Conservation (phyloP, 139 green algal species). For the Tetradesmus obliquus region DNA sequence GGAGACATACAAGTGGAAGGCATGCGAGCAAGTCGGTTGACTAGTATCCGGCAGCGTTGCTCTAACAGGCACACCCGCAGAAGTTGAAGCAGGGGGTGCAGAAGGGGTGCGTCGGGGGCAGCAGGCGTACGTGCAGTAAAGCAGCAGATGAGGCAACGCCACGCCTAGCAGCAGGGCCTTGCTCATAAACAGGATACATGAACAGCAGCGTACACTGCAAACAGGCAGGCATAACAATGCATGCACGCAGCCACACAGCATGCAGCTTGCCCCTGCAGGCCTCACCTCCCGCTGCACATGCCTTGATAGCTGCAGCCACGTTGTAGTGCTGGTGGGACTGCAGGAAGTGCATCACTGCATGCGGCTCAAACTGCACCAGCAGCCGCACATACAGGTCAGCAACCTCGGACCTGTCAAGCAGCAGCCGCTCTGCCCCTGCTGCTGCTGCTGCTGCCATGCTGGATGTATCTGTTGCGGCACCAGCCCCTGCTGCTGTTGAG, state of each 20-base stretch:
- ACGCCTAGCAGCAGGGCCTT: no score
- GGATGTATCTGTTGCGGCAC: neutral
- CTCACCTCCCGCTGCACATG: constrained; percentile 28
- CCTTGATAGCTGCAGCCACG: constrained; percentile 36
- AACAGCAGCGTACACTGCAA: neutral
- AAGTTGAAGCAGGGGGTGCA: neutral
- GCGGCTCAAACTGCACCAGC: constrained; percentile 53
- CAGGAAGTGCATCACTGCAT: constrained; percentile 51
- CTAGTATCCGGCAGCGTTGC: neutral
- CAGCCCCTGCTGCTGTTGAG: constrained; percentile 5
- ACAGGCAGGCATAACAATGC: neutral
- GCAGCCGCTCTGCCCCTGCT: constrained; percentile 18
- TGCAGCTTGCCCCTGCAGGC: no score
- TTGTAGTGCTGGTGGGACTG: constrained; percentile 50
- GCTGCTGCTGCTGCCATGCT: constrained; percentile 10
- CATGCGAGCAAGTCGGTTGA: neutral
- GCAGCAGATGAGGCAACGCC: no score
- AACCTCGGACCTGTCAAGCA: constrained; percentile 39
- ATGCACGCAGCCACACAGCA: neutral
- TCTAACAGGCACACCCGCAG: neutral
- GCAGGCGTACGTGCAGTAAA: no score
- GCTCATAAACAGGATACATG: neutral
- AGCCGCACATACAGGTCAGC: constrained; percentile 53
- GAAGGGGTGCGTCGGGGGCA: no score
- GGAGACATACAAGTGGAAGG: neutral